These are phyloP conservation scores for Gaeumannomyces sp. DNA, from an alignment of 2,329 filamentous ascomycete species.

Conservation along the genomic window DNA sequence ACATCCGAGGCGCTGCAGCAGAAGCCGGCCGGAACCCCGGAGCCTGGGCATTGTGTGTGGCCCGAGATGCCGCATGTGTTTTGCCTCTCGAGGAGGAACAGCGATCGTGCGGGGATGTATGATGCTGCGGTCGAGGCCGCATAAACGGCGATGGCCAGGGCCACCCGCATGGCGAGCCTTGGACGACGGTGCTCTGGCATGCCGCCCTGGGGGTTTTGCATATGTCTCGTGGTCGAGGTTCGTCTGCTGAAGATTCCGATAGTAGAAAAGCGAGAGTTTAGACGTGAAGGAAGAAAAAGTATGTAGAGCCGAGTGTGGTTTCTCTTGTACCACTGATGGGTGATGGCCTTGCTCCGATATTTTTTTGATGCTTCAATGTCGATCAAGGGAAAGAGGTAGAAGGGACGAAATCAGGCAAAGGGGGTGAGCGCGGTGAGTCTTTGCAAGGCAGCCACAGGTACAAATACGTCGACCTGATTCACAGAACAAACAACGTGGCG, in stretches of 20 bases:
- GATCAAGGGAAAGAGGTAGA: not conserved
- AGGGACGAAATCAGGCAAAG: not conserved
- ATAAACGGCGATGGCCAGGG: constrained; percentile 29
- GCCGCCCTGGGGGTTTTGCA: not conserved
- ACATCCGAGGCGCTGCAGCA: constrained; percentile 52
- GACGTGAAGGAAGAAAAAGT: not conserved
- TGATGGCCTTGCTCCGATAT: no score
- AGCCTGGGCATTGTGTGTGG: constrained; percentile 45
- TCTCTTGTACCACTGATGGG: not conserved
- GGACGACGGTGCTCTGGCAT: not conserved
- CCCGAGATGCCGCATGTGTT: constrained; percentile 42
- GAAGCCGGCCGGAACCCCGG: constrained; percentile 55
- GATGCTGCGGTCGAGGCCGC: constrained; percentile 29
- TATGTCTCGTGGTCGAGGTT: not conserved
- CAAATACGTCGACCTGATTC: constrained; percentile 8
- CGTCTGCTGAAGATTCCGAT: not conserved
- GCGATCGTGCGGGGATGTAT: constrained; percentile 24
- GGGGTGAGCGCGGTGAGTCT: not conserved
- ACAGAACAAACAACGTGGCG: constrained; percentile 7
- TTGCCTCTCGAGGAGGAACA: constrained; percentile 35
- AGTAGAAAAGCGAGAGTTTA: not conserved
- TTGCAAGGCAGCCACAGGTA: not conserved
- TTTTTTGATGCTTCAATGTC: no score
- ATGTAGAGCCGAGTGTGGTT: not conserved
- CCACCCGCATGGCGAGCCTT: constrained; percentile 22